Evolutionary conservation across 2,329 filamentous ascomycete species (phyloP), one percentile per base, ranked within the genome.

Genomic region (Epichloe coenophiala): DNA sequence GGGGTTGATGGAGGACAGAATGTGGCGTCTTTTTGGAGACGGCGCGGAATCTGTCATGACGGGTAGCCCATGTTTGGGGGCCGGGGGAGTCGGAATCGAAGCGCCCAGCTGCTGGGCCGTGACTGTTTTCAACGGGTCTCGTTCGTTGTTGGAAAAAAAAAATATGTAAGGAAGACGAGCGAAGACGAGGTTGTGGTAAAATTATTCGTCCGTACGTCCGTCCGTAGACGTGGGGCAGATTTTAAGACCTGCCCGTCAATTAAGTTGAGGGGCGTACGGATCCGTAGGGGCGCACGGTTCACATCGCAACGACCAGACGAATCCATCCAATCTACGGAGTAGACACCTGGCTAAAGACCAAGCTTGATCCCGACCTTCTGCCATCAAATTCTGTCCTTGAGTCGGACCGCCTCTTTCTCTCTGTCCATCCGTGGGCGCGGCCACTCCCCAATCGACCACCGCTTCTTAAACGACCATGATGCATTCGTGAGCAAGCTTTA

Each of bases 1-100:
- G 5, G 64, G 68, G 54, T 75, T 74, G 57, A 74, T 71, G 6
- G 73, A 76, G 6, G 70, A 71, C 17, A 76, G 64, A 19, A 76
- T 73, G 43, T 71, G 71, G n/a, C 71, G 70, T 59, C 73, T 62
- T 55, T 62, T 65, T 33, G 69, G 65, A 27, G 68, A 70, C 46
- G 63, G 52, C 12, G 56, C 54, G 41, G 54, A 51, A 53, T 60
- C 60, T 51, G 59, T 62, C 68, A 70, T 70, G 53, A 57, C 55
- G 59, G 48, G 51, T 51, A 47, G 49, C 51, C 57, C 57, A 63
- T 65, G 46, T 9, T 50, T 35, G 17, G 38, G 7, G 12, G 2
- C 11, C 23, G 23, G 5, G 15, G 35, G 44, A 23, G 31, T 6
- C 19, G 27, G 11, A 5, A 41, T 27, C 27, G 27, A 27, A 27